Evolutionary conservation across 2,329 filamentous ascomycete species (phyloP).

Genomic region (Colletotrichum paranaense): DNA sequence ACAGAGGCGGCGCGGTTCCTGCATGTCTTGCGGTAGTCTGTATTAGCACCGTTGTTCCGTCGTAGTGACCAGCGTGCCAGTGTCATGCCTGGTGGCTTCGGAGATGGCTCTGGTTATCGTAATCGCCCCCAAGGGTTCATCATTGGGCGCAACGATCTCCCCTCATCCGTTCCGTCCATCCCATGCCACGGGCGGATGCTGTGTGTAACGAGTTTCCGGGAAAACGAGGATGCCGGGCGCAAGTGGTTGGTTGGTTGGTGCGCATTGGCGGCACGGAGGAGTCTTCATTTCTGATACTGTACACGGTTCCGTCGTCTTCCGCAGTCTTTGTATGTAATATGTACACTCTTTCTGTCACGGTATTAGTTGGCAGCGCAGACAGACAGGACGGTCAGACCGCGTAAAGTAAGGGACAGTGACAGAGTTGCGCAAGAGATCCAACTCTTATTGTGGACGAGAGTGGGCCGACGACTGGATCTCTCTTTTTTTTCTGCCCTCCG

Average conservation of each 20-base stretch:
- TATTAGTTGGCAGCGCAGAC: background rate
- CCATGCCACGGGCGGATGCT: slow-evolving; percentile 13
- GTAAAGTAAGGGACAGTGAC: background rate
- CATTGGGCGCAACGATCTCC: slow-evolving; percentile 13
- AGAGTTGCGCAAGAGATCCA: slow-evolving; percentile 7
- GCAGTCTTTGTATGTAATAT: background rate
- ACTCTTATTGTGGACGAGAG: slow-evolving; percentile 27
- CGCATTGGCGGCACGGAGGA: background rate
- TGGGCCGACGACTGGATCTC: slow-evolving; percentile 26
- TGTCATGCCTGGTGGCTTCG: slow-evolving; percentile 14
- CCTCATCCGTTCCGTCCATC: slow-evolving; percentile 13
- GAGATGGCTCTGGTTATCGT: slow-evolving; percentile 25
- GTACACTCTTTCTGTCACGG: background rate
- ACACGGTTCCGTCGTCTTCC: slow-evolving; percentile 9
- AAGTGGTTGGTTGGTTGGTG: slow-evolving; percentile 19
- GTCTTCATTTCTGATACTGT: slow-evolving; percentile 1
- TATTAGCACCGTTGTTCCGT: slow-evolving; percentile 11
- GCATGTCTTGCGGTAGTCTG: slow-evolving; percentile 12
- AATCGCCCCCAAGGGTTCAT: slow-evolving; percentile 1
- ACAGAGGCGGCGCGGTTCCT: slow-evolving; percentile 24
- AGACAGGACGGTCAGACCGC: background rate
- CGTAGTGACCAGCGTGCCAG: background rate
- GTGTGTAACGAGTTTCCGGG: slow-evolving; percentile 6
- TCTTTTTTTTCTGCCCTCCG: slow-evolving; percentile 5
- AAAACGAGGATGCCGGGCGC: background rate